Conservation (phyloP, 1,139 yeast genomes). For the Debaryomyces subglobosus region DNA sequence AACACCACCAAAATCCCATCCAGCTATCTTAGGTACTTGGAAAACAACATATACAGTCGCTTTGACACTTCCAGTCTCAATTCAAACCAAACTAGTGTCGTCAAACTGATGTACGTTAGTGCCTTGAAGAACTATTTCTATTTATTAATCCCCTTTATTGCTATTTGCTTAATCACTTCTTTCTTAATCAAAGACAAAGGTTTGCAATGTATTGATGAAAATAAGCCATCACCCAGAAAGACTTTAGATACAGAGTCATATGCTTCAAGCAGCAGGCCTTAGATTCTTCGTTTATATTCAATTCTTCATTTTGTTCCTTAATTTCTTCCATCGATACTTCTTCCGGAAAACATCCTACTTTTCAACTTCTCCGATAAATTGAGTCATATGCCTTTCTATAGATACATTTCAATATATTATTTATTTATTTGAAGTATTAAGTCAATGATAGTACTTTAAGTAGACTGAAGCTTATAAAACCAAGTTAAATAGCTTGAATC, state of each 20-base stretch:
- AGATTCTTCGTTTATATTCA: not conserved
- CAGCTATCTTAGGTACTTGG: conserved; percentile 20
- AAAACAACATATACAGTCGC: conserved; percentile 21
- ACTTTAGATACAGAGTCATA: conserved; percentile 11
- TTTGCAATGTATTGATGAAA: conserved; percentile 43
- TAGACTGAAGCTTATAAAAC: not conserved
- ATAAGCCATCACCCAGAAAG: conserved; percentile 3
- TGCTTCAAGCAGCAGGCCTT: conserved; percentile 8
- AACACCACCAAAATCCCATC: conserved; percentile 14
- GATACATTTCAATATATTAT: not conserved
- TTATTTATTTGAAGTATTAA: not conserved
- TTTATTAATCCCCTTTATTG: conserved; percentile 46
- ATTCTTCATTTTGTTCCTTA: not conserved
- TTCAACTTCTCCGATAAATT: not conserved
- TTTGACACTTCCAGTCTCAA: conserved; percentile 21
- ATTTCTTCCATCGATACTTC: not conserved
- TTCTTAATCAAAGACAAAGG: conserved; percentile 46
- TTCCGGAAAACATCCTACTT: not conserved
- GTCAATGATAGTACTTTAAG: not conserved
- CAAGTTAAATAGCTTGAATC: not conserved
- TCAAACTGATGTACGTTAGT: conserved; percentile 36
- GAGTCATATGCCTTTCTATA: not conserved
- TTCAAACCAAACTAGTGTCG: conserved; percentile 23
- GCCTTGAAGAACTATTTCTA: conserved; percentile 44
- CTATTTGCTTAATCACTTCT: conserved; percentile 37